Evolutionary conservation across 129 eudicot genomes (phyloP), one percentile per base, ranked within the genome.

Genomic region (Pseudognaphalium luteoalbum): DNA sequence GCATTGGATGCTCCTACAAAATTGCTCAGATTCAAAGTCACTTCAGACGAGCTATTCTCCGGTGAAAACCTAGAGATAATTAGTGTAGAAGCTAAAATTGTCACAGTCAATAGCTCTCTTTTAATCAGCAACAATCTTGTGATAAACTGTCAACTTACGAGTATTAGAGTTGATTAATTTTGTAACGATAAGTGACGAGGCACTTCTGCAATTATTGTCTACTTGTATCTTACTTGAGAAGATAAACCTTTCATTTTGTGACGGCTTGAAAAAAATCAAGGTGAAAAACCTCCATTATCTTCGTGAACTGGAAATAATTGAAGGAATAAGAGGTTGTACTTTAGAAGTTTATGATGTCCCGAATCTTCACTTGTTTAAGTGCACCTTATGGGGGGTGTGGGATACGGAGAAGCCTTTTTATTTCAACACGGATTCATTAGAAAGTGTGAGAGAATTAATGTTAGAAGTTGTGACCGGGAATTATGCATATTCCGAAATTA

Each of bases 1-100:
- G 79, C 76, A 37, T 76, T 88, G 80, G 90, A 87, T 52, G 81
- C 41, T 30, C 65, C 88, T 0, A 91, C 89, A 51, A 91, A 91
- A 74, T 10, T 88, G 29, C 78, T 91, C 78, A 86, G 97, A 88
- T 91, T 70, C 81, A 91, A 91, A 85, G 54, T 86, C 34, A 94
- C 97, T 44, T 86, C 66, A 60, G 5, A 60, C 25, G 66, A 22
- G 66, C 22, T 60, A 60, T 59, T n/a, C 32, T 5, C 28, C 30
- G 15, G 65, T 21, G 65, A 21, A 19, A 59, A 59, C 65, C 30
- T 59, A 59, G 22, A 59, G 9, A 25, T 5, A 9, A 19, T 22
- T 5, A 22, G 15, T 11, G 16, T 61, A 9, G 12, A 29, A 58
- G 1, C 10, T 59, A 6, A 25, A 3, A 6, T 11, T 61, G 20